Evolutionary conservation across 1,284 basidiomycete genomes (phyloP).

Genomic region (Irpex lacteus): DNA sequence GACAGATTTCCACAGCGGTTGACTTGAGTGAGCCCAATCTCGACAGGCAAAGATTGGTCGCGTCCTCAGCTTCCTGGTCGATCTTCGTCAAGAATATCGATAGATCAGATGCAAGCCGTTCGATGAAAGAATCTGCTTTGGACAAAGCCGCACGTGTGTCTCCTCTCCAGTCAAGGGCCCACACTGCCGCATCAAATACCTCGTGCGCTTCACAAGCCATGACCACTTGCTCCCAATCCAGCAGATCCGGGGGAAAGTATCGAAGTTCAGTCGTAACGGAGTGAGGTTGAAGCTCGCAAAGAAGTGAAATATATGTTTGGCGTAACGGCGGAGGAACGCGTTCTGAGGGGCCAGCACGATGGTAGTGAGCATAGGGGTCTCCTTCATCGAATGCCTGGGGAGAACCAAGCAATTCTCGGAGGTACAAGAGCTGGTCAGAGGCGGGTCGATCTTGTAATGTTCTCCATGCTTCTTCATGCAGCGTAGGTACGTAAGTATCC

Average conservation of each 20-base stretch:
- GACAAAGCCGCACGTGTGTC: conserved; percentile 64
- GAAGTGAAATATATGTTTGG: conserved; percentile 68
- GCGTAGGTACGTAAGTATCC: conserved; percentile 61
- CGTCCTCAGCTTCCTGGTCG: conserved; percentile 29
- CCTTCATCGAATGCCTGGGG: conserved; percentile 44
- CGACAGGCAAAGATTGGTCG: conserved; percentile 32
- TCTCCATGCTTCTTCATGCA: conserved; percentile 60
- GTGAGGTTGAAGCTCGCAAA: conserved; percentile 69
- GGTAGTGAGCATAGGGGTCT: conserved; percentile 22
- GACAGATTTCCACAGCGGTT: conserved; percentile 65
- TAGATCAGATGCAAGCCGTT: conserved; percentile 51
- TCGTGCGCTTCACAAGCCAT: conserved; percentile 64
- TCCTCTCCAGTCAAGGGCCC: conserved; percentile 73
- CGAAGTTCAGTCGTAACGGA: conserved; percentile 69
- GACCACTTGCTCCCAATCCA: conserved; percentile 62
- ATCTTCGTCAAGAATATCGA: background rate
- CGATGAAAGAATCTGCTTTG: conserved; percentile 64
- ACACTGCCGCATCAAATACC: conserved; percentile 79
- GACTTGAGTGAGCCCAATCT: conserved; percentile 54
- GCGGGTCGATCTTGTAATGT: conserved; percentile 43
- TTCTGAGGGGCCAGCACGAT: conserved; percentile 30
- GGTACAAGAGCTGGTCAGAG: conserved; percentile 72
- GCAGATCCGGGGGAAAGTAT: conserved; percentile 47
- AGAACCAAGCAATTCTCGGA: conserved; percentile 73
- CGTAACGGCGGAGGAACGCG: conserved; percentile 50